These are phyloP conservation scores for Glaciozyma martinii DNA, from an alignment of 768 basidiomycete genomes.

Conservation along the genomic window DNA sequence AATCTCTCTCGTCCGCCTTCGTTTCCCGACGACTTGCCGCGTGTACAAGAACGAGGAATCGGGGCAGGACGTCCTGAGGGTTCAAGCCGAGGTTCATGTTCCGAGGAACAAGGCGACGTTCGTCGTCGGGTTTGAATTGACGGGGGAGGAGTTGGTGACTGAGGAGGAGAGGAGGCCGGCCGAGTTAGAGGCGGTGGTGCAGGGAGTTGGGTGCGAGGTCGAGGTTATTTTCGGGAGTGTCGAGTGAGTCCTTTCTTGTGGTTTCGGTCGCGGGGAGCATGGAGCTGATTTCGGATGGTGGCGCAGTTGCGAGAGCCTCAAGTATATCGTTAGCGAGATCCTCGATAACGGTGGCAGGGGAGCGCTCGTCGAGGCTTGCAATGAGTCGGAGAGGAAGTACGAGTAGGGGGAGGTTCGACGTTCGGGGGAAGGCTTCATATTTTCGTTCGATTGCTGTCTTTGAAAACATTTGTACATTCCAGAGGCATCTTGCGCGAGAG, in stretches of 20 bases:
- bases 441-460: no score
- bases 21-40: slow-evolving; percentile 9
- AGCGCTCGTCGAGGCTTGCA: slow-evolving; percentile 24
- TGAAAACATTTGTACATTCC: no score
- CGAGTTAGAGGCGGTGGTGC: slow-evolving; percentile 9
- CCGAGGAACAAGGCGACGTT: slow-evolving; percentile 1
- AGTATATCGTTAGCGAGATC: slow-evolving; percentile 18
- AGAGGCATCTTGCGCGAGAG: no score
- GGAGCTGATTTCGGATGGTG: background rate
- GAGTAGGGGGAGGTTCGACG: background rate
- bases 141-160: slow-evolving; percentile 21
- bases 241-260: slow-evolving; percentile 12
- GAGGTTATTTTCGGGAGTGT: slow-evolving; percentile 22
- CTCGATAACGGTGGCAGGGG: slow-evolving; percentile 6
- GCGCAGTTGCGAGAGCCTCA: slow-evolving; percentile 16
- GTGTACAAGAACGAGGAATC: background rate
- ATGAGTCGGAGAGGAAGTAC: slow-evolving; percentile 16
- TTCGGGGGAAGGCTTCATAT: no score
- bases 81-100: slow-evolving; percentile 10
- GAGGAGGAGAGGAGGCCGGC: background rate
- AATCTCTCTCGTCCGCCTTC: background rate
- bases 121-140: slow-evolving; percentile 21
- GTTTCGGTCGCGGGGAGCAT: no score
- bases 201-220: slow-evolving; percentile 13
- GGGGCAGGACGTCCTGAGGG: slow-evolving; percentile 15